phyloP scores from a whole-genome alignment of 225 moss, liverwort and hornwort genomes.

The Takakia lepidozioides region DNA sequence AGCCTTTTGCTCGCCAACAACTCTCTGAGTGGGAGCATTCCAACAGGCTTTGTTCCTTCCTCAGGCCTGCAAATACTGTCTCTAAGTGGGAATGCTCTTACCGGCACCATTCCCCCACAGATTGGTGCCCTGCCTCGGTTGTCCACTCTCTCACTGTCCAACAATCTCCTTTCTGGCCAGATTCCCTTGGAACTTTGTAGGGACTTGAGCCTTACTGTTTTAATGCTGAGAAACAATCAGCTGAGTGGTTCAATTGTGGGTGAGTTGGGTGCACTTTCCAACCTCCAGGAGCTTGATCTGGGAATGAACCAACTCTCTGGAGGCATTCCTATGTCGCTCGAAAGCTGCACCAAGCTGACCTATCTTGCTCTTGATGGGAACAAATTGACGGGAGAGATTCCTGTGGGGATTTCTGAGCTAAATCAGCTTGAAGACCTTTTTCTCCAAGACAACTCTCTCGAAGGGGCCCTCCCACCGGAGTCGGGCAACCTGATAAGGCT shows the following conservation, averaged over 20 bases:
- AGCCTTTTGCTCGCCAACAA: slow-evolving; percentile 47
- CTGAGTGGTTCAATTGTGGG: not conserved
- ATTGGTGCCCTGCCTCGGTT: slow-evolving; percentile 37
- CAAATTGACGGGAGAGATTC: not conserved
- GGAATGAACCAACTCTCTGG: slow-evolving; percentile 25
- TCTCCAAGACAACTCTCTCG: too few species aligned
- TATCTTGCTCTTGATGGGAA: not conserved
- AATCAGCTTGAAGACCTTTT: not conserved
- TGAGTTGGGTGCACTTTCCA: not conserved
- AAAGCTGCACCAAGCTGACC: not conserved
- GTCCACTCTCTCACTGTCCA: slow-evolving; percentile 33
- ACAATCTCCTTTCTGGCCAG: slow-evolving; percentile 31
- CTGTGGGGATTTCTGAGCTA: not conserved
- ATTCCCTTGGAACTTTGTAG: slow-evolving; percentile 20
- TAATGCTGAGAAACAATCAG: slow-evolving; percentile 10
- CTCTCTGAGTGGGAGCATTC: slow-evolving; percentile 46
- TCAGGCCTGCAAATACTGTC: slow-evolving; percentile 35
- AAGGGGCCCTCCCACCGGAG: too few species aligned
- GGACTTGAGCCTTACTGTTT: slow-evolving; percentile 6
- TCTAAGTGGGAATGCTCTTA: slow-evolving; percentile 29
- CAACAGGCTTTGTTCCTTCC: slow-evolving; percentile 31
- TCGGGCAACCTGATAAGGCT: too few species aligned
- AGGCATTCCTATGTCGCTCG: slow-evolving; percentile 9
- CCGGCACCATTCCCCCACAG: slow-evolving; percentile 34
- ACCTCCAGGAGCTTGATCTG: slow-evolving; percentile 13